Percentiles rank a stretch among this genome's conserved stretches.
Evolutionary conservation across 1,284 basidiomycete genomes (phyloP).

Genomic region (Cutaneotrichosporon sp.): DNA sequence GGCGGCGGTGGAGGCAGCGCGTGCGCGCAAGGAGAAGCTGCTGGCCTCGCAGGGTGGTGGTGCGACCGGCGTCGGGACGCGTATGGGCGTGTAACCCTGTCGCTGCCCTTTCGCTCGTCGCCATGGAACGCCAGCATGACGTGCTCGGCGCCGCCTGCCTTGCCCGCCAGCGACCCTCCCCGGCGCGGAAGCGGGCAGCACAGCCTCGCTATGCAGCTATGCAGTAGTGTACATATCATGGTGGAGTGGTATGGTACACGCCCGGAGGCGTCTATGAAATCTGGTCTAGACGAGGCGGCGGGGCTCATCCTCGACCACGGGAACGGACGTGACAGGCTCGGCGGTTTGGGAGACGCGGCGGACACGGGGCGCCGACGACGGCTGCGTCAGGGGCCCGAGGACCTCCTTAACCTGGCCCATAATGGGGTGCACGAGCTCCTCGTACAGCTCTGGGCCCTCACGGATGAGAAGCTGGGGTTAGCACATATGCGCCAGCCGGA

Average conservation of each 20-base stretch:
- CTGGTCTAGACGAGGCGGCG: neutral
- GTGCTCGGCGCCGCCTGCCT: no score
- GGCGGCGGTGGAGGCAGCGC: slow-evolving; percentile 10
- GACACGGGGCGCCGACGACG: slow-evolving; percentile 1
- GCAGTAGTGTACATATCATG: slow-evolving; percentile 4
- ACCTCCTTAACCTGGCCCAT: slow-evolving; percentile 15
- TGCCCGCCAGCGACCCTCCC: no score
- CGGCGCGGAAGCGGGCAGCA: no score
- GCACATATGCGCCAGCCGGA: no score
- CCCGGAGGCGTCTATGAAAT: neutral
- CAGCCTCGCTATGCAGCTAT: no score
- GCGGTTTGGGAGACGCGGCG: neutral
- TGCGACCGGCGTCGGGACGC: slow-evolving; percentile 38
- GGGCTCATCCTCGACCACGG: neutral
- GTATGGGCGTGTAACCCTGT: slow-evolving; percentile 33
- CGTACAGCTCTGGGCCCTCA: slow-evolving; percentile 29
- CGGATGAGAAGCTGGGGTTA: slow-evolving; percentile 25
- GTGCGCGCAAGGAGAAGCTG: slow-evolving; percentile 21
- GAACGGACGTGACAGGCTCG: neutral
- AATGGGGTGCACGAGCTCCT: slow-evolving; percentile 21
- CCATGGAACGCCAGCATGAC: no score
- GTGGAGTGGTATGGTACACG: slow-evolving; percentile 5
- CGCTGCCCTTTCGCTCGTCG: neutral
- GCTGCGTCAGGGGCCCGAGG: slow-evolving; percentile 7
- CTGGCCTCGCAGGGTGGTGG: slow-evolving; percentile 33